Conservation (phyloP, 768 basidiomycete species). For the Fomitopsis serialis region DNA sequence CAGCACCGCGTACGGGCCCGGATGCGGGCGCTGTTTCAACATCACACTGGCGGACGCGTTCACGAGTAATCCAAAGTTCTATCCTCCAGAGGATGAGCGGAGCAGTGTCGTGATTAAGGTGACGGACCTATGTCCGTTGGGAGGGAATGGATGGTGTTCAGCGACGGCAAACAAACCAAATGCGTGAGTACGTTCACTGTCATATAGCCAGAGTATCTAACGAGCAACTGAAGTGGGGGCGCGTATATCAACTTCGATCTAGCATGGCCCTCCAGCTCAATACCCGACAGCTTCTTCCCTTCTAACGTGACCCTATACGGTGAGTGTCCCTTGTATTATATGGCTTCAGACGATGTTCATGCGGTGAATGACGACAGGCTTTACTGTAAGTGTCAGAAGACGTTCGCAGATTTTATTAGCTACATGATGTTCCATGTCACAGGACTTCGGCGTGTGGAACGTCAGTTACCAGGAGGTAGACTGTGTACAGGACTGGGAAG, state of each 20-base stretch:
- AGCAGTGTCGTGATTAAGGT: conserved; percentile 72
- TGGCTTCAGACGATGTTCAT: background rate
- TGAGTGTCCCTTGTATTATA: conserved; percentile 14
- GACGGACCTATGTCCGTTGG: conserved; percentile 73
- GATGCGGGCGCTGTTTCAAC: conserved; percentile 76
- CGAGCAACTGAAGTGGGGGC: conserved; percentile 44
- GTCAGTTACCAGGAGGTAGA: conserved; percentile 62
- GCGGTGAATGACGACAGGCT: conserved; percentile 28
- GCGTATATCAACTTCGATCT: conserved; percentile 78
- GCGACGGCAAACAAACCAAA: conserved; percentile 60
- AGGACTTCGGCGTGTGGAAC: conserved; percentile 88
- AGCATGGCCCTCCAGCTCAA: conserved; percentile 64
- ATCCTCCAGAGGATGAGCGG: conserved; percentile 40
- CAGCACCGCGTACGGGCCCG: conserved; percentile 63
- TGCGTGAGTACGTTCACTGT: conserved; percentile 37
- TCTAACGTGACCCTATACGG: conserved; percentile 66
- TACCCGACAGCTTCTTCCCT: conserved; percentile 71
- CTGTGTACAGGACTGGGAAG: conserved; percentile 61
- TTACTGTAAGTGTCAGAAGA: conserved; percentile 25
- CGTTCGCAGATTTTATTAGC: background rate
- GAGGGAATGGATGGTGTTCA: conserved; percentile 61
- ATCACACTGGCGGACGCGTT: conserved; percentile 70
- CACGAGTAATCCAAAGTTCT: conserved; percentile 61
- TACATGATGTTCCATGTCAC: background rate
- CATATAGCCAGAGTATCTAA: background rate